A percentile compares a stretch with the other conserved stretches of the same genome.
Evolutionary conservation across 2,329 filamentous ascomycete species (phyloP).

Genomic region (Fusarium nanum): DNA sequence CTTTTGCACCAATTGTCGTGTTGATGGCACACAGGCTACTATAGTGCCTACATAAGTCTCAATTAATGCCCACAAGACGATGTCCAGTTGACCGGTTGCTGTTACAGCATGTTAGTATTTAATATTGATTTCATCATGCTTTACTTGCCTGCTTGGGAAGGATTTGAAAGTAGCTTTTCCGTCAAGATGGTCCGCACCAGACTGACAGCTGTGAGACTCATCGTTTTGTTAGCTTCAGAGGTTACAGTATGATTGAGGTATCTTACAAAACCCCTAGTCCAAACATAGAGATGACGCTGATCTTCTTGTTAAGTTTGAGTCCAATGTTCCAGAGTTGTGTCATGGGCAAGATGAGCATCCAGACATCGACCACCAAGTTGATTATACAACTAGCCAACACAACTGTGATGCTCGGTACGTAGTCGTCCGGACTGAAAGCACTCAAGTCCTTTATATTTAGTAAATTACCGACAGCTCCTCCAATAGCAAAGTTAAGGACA

Average conservation of each 20-base stretch:
- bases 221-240: background rate
- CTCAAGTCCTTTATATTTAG: background rate
- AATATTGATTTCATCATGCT: accelerated
- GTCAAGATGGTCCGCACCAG: background rate
- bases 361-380: background rate
- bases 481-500: background rate
- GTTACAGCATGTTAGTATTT: background rate
- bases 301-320: background rate
- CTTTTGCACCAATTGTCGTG: background rate
- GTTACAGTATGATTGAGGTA: accelerated
- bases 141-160: background rate
- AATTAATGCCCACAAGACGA: background rate
- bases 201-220: background rate
- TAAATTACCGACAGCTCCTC: accelerated
- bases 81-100: background rate
- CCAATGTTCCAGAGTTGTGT: conserved; percentile 3
- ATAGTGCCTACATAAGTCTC: background rate
- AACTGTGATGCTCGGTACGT: background rate
- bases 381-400: background rate
- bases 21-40: conserved; percentile 3
- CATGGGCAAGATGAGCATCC: conserved; percentile 24
- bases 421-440: accelerated
- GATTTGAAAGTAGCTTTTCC: background rate
- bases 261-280: conserved; percentile 2
- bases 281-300: background rate